These are phyloP conservation scores for Coemansia sp. DNA, from an alignment of 371 early-diverging fungal species.

Conservation along the genomic window DNA sequence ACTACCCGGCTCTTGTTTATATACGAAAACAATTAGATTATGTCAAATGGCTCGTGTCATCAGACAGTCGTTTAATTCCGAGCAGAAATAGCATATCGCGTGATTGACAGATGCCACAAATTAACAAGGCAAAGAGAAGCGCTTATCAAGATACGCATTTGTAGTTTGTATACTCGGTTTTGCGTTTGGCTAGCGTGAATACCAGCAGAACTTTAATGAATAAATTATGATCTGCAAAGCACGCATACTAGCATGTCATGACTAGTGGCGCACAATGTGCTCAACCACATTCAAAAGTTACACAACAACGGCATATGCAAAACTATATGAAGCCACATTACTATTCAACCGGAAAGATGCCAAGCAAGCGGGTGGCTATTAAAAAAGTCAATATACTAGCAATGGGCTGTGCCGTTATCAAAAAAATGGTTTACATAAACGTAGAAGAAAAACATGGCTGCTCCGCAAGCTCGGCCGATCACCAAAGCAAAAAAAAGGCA, in stretches of 20 bases:
- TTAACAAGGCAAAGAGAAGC: neutral
- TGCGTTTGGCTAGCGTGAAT: too few relatives aligned
- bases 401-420: neutral
- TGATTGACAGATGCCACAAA: neutral
- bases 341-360: neutral
- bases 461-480: neutral
- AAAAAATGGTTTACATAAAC: too few relatives aligned
- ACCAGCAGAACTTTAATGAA: too few relatives aligned
- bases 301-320: too few relatives aligned
- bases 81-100: neutral
- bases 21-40: neutral
- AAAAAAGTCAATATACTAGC: neutral
- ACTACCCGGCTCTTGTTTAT: neutral
- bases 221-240: too few relatives aligned
- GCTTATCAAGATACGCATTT: neutral
- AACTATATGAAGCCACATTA: too few relatives aligned
- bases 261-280: neutral
- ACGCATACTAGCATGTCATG: neutral
- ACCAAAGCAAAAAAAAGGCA: neutral
- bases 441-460: too few relatives aligned
- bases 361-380: neutral
- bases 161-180: too few relatives aligned
- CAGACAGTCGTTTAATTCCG: neutral
- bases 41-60: neutral
- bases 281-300: neutral